phyloP scores from a whole-genome alignment of 306 rosid genomes.

The Hippophae gyantsensis region DNA sequence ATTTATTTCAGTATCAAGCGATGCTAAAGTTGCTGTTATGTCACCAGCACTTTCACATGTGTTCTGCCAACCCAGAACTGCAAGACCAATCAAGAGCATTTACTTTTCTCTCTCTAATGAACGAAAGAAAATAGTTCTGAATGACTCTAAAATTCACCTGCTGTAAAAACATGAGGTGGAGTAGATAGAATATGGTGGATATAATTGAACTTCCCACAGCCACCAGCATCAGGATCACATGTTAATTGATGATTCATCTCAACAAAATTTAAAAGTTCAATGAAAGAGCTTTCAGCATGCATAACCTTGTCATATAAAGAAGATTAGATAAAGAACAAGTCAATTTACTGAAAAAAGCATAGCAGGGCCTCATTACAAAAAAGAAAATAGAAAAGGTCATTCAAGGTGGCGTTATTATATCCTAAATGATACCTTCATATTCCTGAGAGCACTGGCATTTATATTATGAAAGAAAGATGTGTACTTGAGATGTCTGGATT shows the following conservation, averaged over 20 bases:
- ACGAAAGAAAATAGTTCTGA: slow-evolving; percentile 1
- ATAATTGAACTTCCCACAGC: slow-evolving; percentile 86
- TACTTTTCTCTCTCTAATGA: background rate
- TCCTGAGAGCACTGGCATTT: slow-evolving; percentile 88
- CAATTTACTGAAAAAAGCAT: slow-evolving; percentile 9
- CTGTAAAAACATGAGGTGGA: slow-evolving; percentile 81
- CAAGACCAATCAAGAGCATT: slow-evolving; percentile 16
- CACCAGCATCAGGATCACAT: slow-evolving; percentile 74
- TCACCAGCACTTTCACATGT: slow-evolving; percentile 76
- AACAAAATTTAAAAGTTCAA: slow-evolving; percentile 68
- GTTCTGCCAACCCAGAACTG: slow-evolving; percentile 98
- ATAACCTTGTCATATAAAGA: slow-evolving; percentile 24
- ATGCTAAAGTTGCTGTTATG: slow-evolving; percentile 63
- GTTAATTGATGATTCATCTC: slow-evolving; percentile 88
- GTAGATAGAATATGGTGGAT: slow-evolving; percentile 81
- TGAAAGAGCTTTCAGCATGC: slow-evolving; percentile 64
- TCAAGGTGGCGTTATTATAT: too few species aligned
- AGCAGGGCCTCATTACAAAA: slow-evolving; percentile 10
- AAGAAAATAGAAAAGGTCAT: too few species aligned
- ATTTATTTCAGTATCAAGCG: slow-evolving; percentile 66
- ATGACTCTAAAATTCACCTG: slow-evolving; percentile 48
- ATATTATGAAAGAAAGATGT: slow-evolving; percentile 92
- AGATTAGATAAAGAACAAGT: slow-evolving; percentile 6
- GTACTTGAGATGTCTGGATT: slow-evolving; percentile 82
- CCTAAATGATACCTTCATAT: slow-evolving; percentile 59